phyloP scores from a whole-genome alignment of 2,329 filamentous ascomycete genomes.

The Myriosclerotinia duriaeana region DNA sequence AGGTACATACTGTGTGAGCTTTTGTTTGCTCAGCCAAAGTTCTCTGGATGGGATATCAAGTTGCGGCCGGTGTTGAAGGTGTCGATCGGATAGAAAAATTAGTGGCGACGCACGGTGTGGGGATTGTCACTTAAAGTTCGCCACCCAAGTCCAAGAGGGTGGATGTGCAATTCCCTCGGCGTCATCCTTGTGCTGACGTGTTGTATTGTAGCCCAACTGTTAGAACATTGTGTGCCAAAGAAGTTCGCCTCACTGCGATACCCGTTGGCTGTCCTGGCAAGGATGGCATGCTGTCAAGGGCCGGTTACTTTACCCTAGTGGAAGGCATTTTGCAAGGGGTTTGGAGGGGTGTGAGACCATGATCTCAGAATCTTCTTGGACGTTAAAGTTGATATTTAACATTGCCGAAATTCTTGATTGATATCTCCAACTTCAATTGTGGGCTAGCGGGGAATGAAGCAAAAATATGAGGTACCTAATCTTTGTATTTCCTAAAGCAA shows the following conservation, averaged over 20 bases:
- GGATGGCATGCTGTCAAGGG: background rate
- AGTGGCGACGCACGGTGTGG: no score
- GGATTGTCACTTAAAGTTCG: no score
- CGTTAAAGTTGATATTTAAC: background rate
- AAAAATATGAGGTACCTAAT: background rate
- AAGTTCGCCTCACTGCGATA: background rate
- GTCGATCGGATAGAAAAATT: no score
- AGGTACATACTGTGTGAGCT: no score
- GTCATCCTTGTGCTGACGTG: no score
- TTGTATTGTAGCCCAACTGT: background rate
- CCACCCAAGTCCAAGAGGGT: no score
- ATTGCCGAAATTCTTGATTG: background rate
- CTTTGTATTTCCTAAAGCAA: background rate
- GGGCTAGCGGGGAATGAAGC: background rate
- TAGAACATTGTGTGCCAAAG: background rate
- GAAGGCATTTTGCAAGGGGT: background rate
- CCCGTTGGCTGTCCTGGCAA: background rate
- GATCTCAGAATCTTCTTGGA: background rate
- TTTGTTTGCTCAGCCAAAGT: no score
- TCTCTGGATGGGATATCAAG: no score
- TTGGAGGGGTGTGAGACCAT: background rate
- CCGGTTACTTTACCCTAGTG: background rate
- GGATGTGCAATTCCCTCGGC: no score
- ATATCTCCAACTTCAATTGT: background rate
- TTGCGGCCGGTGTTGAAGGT: no score